Conservation (phyloP, 495 filamentous ascomycete genomes). For the Penicillium subrubescens region DNA sequence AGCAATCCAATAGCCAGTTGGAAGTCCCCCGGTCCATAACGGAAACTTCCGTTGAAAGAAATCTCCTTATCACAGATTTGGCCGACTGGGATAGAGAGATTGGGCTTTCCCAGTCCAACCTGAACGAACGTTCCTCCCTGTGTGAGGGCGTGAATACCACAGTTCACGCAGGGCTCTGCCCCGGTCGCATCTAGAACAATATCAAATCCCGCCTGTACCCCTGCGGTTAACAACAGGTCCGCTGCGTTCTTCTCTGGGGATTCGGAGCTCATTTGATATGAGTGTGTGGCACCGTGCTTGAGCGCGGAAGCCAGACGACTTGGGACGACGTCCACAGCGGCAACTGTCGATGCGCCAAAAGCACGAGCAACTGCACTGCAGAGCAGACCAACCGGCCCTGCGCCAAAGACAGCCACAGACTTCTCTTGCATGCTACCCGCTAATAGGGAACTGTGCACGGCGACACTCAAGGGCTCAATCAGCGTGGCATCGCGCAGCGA, state of each 20-base stretch:
- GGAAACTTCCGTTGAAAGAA: constrained; percentile 77
- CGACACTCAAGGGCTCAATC: constrained; percentile 66
- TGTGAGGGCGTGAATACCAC: constrained; percentile 66
- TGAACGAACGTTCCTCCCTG: constrained; percentile 83
- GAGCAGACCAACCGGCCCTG: constrained; percentile 82
- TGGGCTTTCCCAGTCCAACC: constrained; percentile 73
- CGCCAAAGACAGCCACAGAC: constrained; percentile 79
- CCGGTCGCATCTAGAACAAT: constrained; percentile 86
- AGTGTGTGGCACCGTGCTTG: constrained; percentile 65
- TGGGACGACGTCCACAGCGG: constrained; percentile 76
- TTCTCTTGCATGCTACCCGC: constrained; percentile 71
- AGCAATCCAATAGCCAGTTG: constrained; percentile 74
- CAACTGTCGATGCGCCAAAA: constrained; percentile 72
- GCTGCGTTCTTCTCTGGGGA: constrained; percentile 58
- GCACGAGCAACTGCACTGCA: constrained; percentile 74
- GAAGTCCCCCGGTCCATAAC: constrained; percentile 80
- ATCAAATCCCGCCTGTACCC: constrained; percentile 54
- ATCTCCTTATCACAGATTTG: constrained; percentile 81
- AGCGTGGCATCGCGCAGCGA: constrained; percentile 10
- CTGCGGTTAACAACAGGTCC: constrained; percentile 40
- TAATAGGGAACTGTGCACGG: constrained; percentile 74
- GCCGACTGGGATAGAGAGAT: constrained; percentile 82
- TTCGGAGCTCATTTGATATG: constrained; percentile 44
- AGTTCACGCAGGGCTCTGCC: constrained; percentile 74
- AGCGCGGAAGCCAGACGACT: constrained; percentile 69